These are phyloP conservation scores for Exobasidium cylindrosporum DNA, from an alignment of 1,284 basidiomycete genomes.

Conservation along the genomic window DNA sequence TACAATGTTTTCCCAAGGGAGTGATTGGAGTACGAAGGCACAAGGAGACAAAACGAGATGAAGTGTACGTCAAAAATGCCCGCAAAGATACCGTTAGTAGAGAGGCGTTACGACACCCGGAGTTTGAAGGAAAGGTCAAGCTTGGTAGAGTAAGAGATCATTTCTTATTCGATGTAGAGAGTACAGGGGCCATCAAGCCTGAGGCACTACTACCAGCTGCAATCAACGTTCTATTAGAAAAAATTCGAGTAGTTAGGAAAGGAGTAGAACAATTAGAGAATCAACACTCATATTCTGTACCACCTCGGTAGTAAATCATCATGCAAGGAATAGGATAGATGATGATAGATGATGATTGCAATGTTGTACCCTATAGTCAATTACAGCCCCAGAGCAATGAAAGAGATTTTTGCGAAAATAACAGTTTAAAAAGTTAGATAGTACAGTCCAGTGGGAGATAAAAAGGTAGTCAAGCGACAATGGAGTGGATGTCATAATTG, in stretches of 20 bases:
- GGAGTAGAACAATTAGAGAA: constrained; percentile 35
- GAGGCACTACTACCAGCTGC: constrained; percentile 80
- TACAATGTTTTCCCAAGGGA: constrained; percentile 81
- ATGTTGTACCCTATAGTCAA: too few species aligned
- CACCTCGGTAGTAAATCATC: not conserved
- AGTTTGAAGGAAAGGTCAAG: constrained; percentile 81
- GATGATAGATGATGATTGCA: too few species aligned
- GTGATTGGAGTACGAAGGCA: constrained; percentile 72
- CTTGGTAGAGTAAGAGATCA: constrained; percentile 84
- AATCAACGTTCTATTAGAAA: constrained; percentile 75
- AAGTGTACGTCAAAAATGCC: constrained; percentile 66
- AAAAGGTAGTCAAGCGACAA: too few species aligned
- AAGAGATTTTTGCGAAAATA: too few species aligned
- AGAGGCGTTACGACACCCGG: constrained; percentile 86
- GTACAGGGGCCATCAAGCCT: constrained; percentile 80
- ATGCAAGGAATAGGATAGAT: not conserved
- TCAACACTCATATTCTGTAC: not conserved
- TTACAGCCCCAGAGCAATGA: too few species aligned
- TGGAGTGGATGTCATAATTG: too few species aligned
- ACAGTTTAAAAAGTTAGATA: too few species aligned
- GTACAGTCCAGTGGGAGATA: too few species aligned
- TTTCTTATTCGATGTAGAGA: constrained; percentile 89
- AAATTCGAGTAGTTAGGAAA: constrained; percentile 61
- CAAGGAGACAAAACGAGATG: constrained; percentile 61
- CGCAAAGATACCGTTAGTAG: constrained; percentile 87